Evolutionary conservation across 768 basidiomycete genomes (phyloP), one percentile per base, ranked within the genome.

Genomic region (Cystobasidium tubakii): DNA sequence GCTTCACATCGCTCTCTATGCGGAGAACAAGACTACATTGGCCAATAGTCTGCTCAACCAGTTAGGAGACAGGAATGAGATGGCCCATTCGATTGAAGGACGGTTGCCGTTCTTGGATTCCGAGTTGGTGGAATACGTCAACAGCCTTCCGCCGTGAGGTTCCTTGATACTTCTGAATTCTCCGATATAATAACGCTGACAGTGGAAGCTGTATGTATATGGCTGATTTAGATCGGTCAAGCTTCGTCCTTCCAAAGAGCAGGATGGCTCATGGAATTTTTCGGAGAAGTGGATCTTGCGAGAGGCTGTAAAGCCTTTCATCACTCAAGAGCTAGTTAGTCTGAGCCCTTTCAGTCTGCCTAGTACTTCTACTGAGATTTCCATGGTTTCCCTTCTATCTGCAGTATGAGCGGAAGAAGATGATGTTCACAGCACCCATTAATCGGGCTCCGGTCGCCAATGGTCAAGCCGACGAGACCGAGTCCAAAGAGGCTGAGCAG

Each of bases 51-150:
- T 80, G 76, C 76, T 80, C 42, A 75, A 76, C 39, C 77, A 76
- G 33, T 73, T 80, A 19, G 80, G 80, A 34, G 80, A 80, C 54
- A 73, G 80, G 25, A 76, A 76, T 17, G 80, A 80, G 74, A 80
- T 80, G 80, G 77, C 76, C 13, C 78, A 79, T 54, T 78, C 77
- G 13, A 74, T 80, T 53, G 80, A 80, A 66, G 79, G 77, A 17
- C 46, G 80, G 3, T 75, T 78, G 33, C 79, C 79, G 15, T 80
- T 80, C 76, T 64, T 80, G 33, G 80, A 80, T 64, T 75, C 78
- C 34, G 34, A 71, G 23, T 39, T 80, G 0, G 77, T 78, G 7
- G 80, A 80, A n/a, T 80, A 79, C 50, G 73, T 77, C 66, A 79
- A 77, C 54, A 42, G 72, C 36, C 43, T 77, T 19, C 76, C 76